Conservation (phyloP, 345 rosid genomes). For the Murraya paniculata region DNA sequence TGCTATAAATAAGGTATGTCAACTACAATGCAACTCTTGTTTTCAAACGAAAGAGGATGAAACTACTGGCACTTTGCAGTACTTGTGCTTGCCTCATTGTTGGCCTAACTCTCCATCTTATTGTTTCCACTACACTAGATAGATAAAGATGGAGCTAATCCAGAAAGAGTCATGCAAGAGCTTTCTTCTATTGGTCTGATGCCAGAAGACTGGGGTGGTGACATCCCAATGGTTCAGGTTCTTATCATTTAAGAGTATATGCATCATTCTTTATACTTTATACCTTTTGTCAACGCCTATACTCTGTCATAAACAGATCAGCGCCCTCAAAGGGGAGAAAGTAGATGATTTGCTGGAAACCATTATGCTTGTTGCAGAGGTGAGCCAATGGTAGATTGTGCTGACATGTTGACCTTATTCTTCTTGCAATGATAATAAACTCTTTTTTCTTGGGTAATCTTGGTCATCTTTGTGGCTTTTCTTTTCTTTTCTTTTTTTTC, state of each 20-base stretch:
- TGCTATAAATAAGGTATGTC: constrained; percentile 82
- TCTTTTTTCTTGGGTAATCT: background rate
- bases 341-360: constrained; percentile 88
- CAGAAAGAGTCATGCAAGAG: constrained; percentile 96
- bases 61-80: constrained; percentile 17
- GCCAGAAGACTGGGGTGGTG: constrained; percentile 99
- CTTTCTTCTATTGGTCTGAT: constrained; percentile 93
- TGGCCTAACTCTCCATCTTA: constrained; percentile 6
- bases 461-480: background rate
- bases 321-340: constrained; percentile 92
- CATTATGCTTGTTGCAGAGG: constrained; percentile 98
- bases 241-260: constrained; percentile 18
- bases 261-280: constrained; percentile 17
- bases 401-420: constrained; percentile 6
- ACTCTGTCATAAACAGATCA: constrained; percentile 59
- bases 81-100: constrained; percentile 18
- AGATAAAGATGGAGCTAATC: constrained; percentile 97
- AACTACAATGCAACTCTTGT: constrained; percentile 5
- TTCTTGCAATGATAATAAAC: constrained; percentile 6
- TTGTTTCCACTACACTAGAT: constrained; percentile 48
- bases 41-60: constrained; percentile 1
- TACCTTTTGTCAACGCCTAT: constrained; percentile 23
- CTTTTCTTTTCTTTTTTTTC: background rate
- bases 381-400: constrained; percentile 28
- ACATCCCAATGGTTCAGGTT: constrained; percentile 96